These are phyloP conservation scores for Conoideocrella luteorostrata DNA, from an alignment of 2,329 filamentous ascomycete species.

Conservation along the genomic window DNA sequence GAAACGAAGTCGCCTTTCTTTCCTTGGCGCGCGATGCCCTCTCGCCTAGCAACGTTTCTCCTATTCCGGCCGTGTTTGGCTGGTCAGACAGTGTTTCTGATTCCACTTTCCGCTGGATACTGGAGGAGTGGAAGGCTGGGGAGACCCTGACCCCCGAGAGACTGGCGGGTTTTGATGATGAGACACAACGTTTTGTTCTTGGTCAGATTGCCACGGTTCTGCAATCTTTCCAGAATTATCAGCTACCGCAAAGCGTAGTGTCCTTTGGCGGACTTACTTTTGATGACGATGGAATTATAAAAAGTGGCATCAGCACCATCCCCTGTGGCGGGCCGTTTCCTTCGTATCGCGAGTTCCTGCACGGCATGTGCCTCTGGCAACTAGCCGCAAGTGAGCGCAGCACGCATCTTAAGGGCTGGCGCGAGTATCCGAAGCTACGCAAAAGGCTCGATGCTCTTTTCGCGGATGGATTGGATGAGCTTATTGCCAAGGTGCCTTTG, in stretches of 20 bases:
- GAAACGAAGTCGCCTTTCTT: slow-evolving; percentile 8
- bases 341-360: slow-evolving; percentile 6
- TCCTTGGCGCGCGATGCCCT: slow-evolving; percentile 7
- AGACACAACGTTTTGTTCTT: slow-evolving; percentile 5
- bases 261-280: slow-evolving; percentile 8
- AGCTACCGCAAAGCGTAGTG: neutral
- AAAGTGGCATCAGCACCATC: slow-evolving; percentile 4
- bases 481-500: neutral
- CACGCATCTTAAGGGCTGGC: slow-evolving; percentile 9
- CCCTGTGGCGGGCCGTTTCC: slow-evolving; percentile 9
- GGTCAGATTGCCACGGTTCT: slow-evolving; percentile 5
- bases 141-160: slow-evolving; percentile 2
- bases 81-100: slow-evolving; percentile 4
- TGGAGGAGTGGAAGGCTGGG: slow-evolving; percentile 10
- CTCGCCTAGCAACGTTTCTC: neutral
- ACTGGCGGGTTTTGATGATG: neutral
- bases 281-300: slow-evolving; percentile 4
- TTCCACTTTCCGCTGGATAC: slow-evolving; percentile 2
- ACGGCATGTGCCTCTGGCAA: slow-evolving; percentile 7
- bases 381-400: slow-evolving; percentile 8
- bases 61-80: slow-evolving; percentile 4
- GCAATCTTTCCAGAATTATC: slow-evolving; percentile 6
- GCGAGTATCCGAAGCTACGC: slow-evolving; percentile 3
- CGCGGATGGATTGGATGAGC: neutral
- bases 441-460: slow-evolving; percentile 6